Evolutionary conservation across 1,284 basidiomycete genomes (phyloP), one percentile per base, ranked within the genome.

Genomic region (Malassezia vespertilionis): DNA sequence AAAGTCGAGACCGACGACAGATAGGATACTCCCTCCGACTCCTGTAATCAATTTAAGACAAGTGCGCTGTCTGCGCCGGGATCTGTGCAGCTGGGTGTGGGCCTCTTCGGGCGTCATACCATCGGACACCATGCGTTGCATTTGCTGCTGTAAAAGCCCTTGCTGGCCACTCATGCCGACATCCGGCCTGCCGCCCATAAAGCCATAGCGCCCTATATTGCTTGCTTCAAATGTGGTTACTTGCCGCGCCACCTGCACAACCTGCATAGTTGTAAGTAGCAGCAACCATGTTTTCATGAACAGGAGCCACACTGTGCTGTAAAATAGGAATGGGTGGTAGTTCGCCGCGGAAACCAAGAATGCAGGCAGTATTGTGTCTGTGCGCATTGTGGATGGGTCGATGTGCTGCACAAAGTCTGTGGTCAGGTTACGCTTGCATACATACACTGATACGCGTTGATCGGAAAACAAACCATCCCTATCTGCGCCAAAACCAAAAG

Each of bases 151-250:
- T 30, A 50, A 50, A 23, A 33, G 56, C 4, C 54, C 39, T 10
- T 26, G 11, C 30, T 49, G 46, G 6, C 22, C 39, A 21, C 26
- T 21, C 50, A 53, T 53, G 33, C 28, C 40, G 22, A 28, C 45
- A 14, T 30, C 38, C 15, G 24, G 35, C 5, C 34, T 33, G 27
- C 47, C 89, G 37, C 91, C 93, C 88, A 97, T 95, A 75, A 82
- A 96, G 2, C 93, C 91, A 64, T 83, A 95, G 39, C 91, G 78
- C 0, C 90, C 88, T 3, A 96, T 79, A 67, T 97, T 97, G 49
- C 82, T 84, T 5, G 96, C 86, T 69, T 99, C 91, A 46, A 93
- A 78, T 0, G 91, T 95, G 1, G 91, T 99, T 80, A 97, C 86
- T 68, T 97, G 91, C 15, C 84, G 78, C 8, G 82, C 79, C 43